Evolutionary conservation across 1,139 yeast species (phyloP).

Genomic region (Sugiyamaella novakii): DNA sequence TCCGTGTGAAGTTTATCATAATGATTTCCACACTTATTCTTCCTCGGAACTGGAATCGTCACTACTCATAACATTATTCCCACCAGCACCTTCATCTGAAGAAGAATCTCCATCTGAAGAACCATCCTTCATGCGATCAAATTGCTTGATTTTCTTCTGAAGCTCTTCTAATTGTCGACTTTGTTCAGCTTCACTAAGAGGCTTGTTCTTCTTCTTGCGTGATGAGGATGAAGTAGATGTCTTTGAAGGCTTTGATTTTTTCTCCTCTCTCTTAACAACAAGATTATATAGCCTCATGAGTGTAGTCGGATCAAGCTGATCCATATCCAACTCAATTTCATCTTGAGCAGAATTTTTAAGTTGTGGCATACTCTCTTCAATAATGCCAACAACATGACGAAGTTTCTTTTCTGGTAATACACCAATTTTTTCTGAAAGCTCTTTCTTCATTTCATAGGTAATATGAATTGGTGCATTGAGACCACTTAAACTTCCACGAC

Average conservation of each 20-base stretch:
- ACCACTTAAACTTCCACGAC: constrained; percentile 25
- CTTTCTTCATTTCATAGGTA: constrained; percentile 96
- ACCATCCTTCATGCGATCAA: constrained; percentile 50
- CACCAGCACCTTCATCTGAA: constrained; percentile 28
- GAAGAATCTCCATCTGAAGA: constrained; percentile 28
- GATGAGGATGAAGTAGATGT: constrained; percentile 24
- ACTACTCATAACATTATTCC: constrained; percentile 30
- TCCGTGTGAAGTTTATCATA: constrained; percentile 4
- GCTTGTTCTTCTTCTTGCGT: constrained; percentile 54
- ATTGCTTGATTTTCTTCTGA: constrained; percentile 77
- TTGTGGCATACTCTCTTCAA: constrained; percentile 85
- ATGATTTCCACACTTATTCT: constrained; percentile 30
- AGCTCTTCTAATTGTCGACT: constrained; percentile 80
- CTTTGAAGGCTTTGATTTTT: constrained; percentile 39
- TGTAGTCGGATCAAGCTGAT: constrained; percentile 83
- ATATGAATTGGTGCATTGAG: constrained; percentile 37
- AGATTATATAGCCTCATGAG: constrained; percentile 80
- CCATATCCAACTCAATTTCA: constrained; percentile 94
- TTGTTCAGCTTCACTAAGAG: constrained; percentile 67
- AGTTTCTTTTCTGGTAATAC: constrained; percentile 74
- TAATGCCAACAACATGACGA: constrained; percentile 80
- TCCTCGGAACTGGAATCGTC: constrained; percentile 40
- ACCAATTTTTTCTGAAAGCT: constrained; percentile 82
- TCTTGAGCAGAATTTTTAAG: constrained; percentile 71
- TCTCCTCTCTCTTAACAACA: constrained; percentile 60